phyloP scores from a whole-genome alignment of 352 stramenopile species.

The Globisporangium echinulatum region DNA sequence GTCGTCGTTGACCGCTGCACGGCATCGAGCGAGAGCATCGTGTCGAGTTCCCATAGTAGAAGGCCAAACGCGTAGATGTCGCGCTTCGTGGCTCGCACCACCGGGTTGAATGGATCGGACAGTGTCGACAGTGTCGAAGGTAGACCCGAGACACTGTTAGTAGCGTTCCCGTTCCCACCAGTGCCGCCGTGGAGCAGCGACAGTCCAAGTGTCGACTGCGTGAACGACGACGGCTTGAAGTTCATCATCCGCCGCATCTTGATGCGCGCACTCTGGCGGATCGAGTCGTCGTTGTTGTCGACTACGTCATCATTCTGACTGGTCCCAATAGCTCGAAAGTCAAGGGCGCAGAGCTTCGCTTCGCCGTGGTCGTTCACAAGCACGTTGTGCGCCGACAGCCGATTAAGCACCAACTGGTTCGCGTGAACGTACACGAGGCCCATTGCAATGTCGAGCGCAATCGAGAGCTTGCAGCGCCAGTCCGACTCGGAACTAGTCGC shows the following conservation, averaged over 20 bases:
- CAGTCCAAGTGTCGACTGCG: slow-evolving; percentile 14
- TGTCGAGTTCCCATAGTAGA: slow-evolving; percentile 72
- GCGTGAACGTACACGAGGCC: slow-evolving; percentile 69
- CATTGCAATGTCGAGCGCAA: slow-evolving; percentile 78
- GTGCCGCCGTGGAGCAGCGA: slow-evolving; percentile 12
- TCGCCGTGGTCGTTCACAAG: slow-evolving; percentile 68
- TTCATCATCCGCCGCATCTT: slow-evolving; percentile 27
- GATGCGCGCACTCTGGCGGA: slow-evolving; percentile 31
- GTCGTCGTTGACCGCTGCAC: slow-evolving; percentile 34
- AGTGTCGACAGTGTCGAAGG: no score
- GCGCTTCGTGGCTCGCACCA: slow-evolving; percentile 11
- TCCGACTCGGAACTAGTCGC: slow-evolving; percentile 30
- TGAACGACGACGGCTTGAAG: slow-evolving; percentile 25
- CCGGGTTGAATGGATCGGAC: no score
- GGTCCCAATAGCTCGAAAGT: slow-evolving; percentile 20
- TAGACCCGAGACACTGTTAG: not conserved
- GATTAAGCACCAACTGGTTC: slow-evolving; percentile 50
- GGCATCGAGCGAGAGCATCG: slow-evolving; percentile 53
- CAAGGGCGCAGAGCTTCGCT: slow-evolving; percentile 70
- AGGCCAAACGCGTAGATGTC: slow-evolving; percentile 72
- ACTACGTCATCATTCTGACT: slow-evolving; percentile 12
- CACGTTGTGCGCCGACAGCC: slow-evolving; percentile 57
- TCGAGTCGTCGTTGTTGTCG: slow-evolving; percentile 29
- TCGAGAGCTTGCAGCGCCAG: slow-evolving; percentile 66
- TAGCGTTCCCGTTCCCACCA: not conserved